Conservation (phyloP, 495 filamentous ascomycete genomes). For the Cercophora newfieldiana region DNA sequence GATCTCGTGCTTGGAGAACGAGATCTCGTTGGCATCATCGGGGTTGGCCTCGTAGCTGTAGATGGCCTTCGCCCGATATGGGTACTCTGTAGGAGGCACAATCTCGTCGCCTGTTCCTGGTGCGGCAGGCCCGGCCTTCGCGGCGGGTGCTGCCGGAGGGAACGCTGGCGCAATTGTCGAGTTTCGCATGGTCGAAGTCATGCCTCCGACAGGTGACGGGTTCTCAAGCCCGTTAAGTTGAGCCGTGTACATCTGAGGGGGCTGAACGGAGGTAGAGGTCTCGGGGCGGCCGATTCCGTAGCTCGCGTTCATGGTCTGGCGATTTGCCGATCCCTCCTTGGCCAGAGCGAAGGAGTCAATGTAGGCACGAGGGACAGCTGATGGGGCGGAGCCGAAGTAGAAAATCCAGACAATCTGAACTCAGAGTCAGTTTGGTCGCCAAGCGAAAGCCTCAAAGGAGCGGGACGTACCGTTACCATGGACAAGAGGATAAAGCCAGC, state of each 20-base stretch:
- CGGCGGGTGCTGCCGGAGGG: conserved; percentile 33
- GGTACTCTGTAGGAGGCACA: conserved; percentile 85
- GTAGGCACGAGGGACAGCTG: conserved; percentile 83
- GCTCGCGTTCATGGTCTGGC: conserved; percentile 69
- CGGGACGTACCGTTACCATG: conserved; percentile 78
- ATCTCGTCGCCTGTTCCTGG: conserved; percentile 59
- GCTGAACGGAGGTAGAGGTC: conserved; percentile 71
- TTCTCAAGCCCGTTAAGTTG: conserved; percentile 96
- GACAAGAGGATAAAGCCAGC: conserved; percentile 95
- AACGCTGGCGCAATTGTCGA: conserved; percentile 36
- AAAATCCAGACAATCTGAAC: conserved; percentile 94
- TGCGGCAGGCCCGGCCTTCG: conserved; percentile 39
- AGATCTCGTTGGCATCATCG: conserved; percentile 95
- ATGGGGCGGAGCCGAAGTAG: conserved; percentile 92
- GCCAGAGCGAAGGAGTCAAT: conserved; percentile 94
- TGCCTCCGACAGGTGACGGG: conserved; percentile 84
- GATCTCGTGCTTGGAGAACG: conserved; percentile 94
- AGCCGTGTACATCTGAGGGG: conserved; percentile 95
- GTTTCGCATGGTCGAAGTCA: conserved; percentile 45
- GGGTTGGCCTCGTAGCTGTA: conserved; percentile 99
- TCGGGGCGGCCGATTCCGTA: conserved; percentile 65
- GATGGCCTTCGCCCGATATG: conserved; percentile 95
- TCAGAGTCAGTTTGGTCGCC: conserved; percentile 17
- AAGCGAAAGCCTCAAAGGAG: background rate
- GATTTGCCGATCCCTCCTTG: conserved; percentile 71